Percentiles rank a stretch among this genome's conserved stretches.
Evolutionary conservation across 2,329 filamentous ascomycete species (phyloP).

Genomic region (Sporothrix pseudoabietina): DNA sequence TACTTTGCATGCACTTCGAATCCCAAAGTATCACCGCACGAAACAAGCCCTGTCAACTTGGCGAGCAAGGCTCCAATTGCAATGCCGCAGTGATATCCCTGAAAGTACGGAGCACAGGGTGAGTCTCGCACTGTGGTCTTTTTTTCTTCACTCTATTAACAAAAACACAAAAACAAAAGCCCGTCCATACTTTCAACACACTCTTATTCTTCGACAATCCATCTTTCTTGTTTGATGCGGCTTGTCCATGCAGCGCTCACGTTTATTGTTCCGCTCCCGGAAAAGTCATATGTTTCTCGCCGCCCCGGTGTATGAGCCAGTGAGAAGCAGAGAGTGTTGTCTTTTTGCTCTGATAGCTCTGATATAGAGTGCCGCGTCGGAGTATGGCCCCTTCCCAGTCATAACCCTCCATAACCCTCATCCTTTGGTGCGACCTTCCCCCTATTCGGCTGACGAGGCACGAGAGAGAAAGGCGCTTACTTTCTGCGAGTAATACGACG

Average conservation of each 20-base stretch:
- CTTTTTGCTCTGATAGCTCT: neutral
- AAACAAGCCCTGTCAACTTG: conserved; percentile 13
- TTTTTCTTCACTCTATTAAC: neutral
- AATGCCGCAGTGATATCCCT: neutral
- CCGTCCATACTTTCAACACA: no score
- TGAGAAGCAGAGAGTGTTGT: neutral
- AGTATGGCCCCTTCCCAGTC: conserved; percentile 10
- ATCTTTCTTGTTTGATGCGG: neutral
- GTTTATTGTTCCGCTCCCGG: neutral
- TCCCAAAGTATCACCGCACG: conserved; percentile 24
- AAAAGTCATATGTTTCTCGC: conserved; percentile 22
- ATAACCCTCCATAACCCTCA: neutral
- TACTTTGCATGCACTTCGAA: neutral
- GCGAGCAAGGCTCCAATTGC: conserved; percentile 24
- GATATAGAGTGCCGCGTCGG: conserved; percentile 11
- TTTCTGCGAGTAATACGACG: neutral
- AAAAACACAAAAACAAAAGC: no score
- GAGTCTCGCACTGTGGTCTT: conserved; percentile 13
- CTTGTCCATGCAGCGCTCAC: neutral
- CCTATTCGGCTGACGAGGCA: conserved; percentile 23
- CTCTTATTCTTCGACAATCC: neutral
- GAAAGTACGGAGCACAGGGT: neutral
- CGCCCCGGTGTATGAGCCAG: neutral
- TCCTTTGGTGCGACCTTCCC: conserved; percentile 24
- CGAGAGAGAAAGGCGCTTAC: neutral